Percentiles rank a stretch among this genome's conserved stretches.
phyloP scores from a whole-genome alignment of 2,329 filamentous ascomycete genomes.

The Talaromyces marneffei region DNA sequence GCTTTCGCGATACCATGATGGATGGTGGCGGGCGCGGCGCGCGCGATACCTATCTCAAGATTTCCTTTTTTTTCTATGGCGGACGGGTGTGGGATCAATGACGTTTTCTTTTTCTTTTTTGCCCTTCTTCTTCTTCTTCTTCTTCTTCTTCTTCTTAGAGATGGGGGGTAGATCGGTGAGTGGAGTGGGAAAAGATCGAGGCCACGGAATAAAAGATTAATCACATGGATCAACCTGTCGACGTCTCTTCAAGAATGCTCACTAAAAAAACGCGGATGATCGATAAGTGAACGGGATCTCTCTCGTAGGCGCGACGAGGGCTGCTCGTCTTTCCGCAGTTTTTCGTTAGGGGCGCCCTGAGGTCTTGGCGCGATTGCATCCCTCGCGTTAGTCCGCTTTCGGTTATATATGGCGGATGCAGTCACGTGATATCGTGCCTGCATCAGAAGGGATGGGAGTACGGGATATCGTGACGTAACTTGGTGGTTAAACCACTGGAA shows the following conservation, averaged over 20 bases:
- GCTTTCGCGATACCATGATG: constrained; percentile 52
- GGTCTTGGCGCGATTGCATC: background rate
- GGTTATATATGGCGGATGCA: background rate
- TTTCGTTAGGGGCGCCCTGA: constrained; percentile 6
- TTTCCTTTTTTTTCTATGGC: background rate
- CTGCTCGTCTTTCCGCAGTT: background rate
- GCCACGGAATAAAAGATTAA: background rate
- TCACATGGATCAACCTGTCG: background rate
- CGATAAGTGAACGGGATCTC: constrained; percentile 1
- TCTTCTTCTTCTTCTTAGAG: background rate
- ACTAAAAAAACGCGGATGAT: constrained; percentile 4
- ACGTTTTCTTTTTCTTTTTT: background rate
- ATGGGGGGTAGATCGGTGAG: background rate
- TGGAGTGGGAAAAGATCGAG: background rate
- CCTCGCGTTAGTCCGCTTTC: background rate
- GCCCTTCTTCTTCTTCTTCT: no score
- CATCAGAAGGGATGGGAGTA: no score
- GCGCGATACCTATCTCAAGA: background rate
- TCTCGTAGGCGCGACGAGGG: constrained; percentile 9
- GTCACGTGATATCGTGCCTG: background rate
- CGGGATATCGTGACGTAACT: no score
- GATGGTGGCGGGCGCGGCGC: constrained; percentile 9
- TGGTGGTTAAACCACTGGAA: background rate
- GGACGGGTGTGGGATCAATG: background rate
- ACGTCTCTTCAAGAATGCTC: background rate